Conservation (phyloP, 2,329 filamentous ascomycete genomes). For the Fusarium guadeloupense region DNA sequence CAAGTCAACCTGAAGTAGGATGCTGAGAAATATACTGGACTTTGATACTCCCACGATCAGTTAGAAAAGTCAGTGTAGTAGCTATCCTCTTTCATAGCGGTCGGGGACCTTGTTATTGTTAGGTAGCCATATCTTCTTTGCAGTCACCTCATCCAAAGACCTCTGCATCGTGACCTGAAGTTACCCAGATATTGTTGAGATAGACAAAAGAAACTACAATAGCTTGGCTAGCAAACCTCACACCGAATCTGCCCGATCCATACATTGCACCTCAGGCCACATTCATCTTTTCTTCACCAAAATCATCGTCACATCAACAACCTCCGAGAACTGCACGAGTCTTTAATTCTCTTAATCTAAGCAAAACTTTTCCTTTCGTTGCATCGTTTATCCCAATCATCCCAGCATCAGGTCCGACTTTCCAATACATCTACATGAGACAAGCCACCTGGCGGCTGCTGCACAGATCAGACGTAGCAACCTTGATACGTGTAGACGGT, state of each 20-base stretch:
- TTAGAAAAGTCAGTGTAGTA: no score
- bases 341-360: constrained; percentile 3
- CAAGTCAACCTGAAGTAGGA: no score
- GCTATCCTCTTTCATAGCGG: no score
- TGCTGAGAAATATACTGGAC: no score
- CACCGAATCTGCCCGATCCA: no score
- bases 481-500: constrained; percentile 69
- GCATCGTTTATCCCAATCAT: constrained; percentile 10
- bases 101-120: no score
- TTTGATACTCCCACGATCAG: no score
- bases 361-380: constrained; percentile 28
- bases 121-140: no score
- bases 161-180: no score
- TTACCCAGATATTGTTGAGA: neutral
- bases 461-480: constrained; percentile 72
- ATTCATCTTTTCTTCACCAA: no score
- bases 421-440: constrained; percentile 66
- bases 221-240: no score
- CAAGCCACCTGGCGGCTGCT: constrained; percentile 76
- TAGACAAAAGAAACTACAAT: neutral
- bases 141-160: no score
- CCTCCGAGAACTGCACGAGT: neutral
- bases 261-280: neutral
- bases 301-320: neutral
- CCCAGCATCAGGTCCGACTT: neutral